Evolutionary conservation across 352 stramenopile genomes (phyloP).

Genomic region (Thraustochytrium striatum): DNA sequence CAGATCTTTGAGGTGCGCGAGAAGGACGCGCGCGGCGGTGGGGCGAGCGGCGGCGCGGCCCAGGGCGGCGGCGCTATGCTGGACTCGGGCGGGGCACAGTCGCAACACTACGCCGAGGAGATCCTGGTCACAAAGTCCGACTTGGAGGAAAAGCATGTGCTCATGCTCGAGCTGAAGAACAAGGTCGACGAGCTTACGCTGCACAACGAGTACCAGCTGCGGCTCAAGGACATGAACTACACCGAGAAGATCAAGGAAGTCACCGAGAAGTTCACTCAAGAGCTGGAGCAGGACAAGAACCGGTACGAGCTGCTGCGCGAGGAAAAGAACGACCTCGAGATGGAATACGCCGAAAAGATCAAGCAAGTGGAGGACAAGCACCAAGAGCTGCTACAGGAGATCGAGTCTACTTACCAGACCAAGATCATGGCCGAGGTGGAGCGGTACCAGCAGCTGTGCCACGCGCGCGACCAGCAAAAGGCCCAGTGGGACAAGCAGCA

Average conservation of each 20-base stretch:
- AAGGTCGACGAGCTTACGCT: slow-evolving; percentile 87
- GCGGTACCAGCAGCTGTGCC: slow-evolving; percentile 75
- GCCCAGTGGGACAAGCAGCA: slow-evolving; percentile 59
- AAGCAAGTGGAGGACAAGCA: slow-evolving; percentile 79
- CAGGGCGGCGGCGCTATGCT: slow-evolving; percentile 69
- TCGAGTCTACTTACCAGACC: slow-evolving; percentile 79
- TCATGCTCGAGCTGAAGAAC: slow-evolving; percentile 85
- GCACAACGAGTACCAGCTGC: slow-evolving; percentile 90
- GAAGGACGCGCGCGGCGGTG: slow-evolving; percentile 70
- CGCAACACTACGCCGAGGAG: slow-evolving; percentile 72
- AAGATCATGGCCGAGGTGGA: slow-evolving; percentile 85
- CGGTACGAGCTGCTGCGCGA: slow-evolving; percentile 79
- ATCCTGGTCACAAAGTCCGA: slow-evolving; percentile 87
- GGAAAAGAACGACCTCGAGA: slow-evolving; percentile 67
- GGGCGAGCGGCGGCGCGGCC: slow-evolving; percentile 47
- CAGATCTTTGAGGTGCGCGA: slow-evolving; percentile 80
- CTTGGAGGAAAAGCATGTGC: slow-evolving; percentile 81
- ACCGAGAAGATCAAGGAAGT: slow-evolving; percentile 91
- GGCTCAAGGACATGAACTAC: slow-evolving; percentile 90
- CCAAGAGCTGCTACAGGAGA: slow-evolving; percentile 77
- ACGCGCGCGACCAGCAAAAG: slow-evolving; percentile 74
- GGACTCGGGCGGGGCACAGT: not conserved
- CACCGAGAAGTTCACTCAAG: slow-evolving; percentile 83
- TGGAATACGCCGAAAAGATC: slow-evolving; percentile 53
- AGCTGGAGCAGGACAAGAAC: slow-evolving; percentile 84